Percentiles rank a stretch among this genome's conserved stretches.
Evolutionary conservation across 176 grass and related monocot species (phyloP).

Genomic region (Puccinellia tenuiflora): DNA sequence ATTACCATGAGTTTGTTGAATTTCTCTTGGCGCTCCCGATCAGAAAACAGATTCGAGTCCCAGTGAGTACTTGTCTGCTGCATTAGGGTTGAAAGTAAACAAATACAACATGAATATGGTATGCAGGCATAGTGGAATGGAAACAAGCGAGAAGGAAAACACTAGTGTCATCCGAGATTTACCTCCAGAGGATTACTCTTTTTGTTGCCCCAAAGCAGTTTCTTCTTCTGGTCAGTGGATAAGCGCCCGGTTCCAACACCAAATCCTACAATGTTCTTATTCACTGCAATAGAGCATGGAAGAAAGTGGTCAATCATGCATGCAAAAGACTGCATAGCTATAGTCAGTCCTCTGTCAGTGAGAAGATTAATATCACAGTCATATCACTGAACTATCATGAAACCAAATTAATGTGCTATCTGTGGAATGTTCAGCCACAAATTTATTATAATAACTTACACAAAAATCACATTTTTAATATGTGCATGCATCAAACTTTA

Average conservation of each 20-base stretch:
- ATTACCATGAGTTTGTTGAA: slow-evolving; percentile 99
- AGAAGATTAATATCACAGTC: background rate
- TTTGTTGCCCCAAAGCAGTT: slow-evolving; percentile 94
- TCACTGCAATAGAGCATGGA: slow-evolving; percentile 42
- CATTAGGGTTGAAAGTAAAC: background rate
- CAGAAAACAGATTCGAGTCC: slow-evolving; percentile 74
- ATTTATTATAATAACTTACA: background rate
- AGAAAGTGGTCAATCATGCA: slow-evolving; percentile 1
- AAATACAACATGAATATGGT: background rate
- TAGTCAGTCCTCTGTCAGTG: background rate
- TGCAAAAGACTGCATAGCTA: background rate
- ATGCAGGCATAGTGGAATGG: background rate
- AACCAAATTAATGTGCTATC: background rate
- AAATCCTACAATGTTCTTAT: slow-evolving; percentile 71
- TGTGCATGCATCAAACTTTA: background rate
- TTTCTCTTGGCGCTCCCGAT: slow-evolving; percentile 91
- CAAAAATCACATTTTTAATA: slow-evolving; percentile 16
- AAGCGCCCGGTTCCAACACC: slow-evolving; percentile 52
- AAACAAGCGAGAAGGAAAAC: background rate
- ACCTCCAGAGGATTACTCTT: slow-evolving; percentile 67
- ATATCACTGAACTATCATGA: background rate
- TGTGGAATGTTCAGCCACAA: background rate
- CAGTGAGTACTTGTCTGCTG: slow-evolving; percentile 63
- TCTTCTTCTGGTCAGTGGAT: slow-evolving; percentile 89
- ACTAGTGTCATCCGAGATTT: slow-evolving; percentile 7